Evolutionary conservation across 1,284 basidiomycete genomes (phyloP), one percentile per base, ranked within the genome.

Genomic region (Rhodotorula glutinis): DNA sequence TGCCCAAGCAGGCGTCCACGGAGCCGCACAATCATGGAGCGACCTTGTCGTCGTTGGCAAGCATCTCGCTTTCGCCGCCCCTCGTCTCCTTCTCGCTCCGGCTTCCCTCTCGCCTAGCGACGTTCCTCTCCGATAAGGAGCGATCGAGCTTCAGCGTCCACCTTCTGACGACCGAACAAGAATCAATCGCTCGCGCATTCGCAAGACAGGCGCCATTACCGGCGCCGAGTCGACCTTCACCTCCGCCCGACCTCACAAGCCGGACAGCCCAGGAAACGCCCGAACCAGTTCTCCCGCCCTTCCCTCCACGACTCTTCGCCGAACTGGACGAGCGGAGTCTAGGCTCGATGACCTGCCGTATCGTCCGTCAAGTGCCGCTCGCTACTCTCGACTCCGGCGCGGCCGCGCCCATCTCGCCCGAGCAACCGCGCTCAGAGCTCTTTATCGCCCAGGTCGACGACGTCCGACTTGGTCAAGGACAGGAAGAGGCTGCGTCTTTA

Each of bases 1-100:
- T 11, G 11, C 5, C 43, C 27, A 14, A 13, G 25, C 9, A 51
- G 9, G 11, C 25, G 14, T 27, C 25, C 27, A 29, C 7, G 33
- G 33, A 38, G 49, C 49, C n/a, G 16, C n/a, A 63, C 64, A 63
- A 79, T 61, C 92, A 95, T 78, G 92, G 92, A 70, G 91, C 91
- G 51, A 95, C 92, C 0, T 82, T 96, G 51, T 94, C 92, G 9
- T 94, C 92, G 0, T 91, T 95, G 77, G 87, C 90, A 33, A 92
- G 91, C n/a, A 86, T 95, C 74, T 86, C 92, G 1, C 85, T 96
- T 81, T 85, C 91, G 74, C 92, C 92, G 2, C 91, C 92, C 0
- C 84, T 95, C 66, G 85, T 96, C 71, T 85, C 91, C 0, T 95
- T 95, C 79, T 88, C 91, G 17, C 83, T 95, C 19, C 86, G 91